Evolutionary conservation across 805 yeast species (phyloP), one percentile per base, ranked within the genome.

Genomic region (Kodamaea laetipori): DNA sequence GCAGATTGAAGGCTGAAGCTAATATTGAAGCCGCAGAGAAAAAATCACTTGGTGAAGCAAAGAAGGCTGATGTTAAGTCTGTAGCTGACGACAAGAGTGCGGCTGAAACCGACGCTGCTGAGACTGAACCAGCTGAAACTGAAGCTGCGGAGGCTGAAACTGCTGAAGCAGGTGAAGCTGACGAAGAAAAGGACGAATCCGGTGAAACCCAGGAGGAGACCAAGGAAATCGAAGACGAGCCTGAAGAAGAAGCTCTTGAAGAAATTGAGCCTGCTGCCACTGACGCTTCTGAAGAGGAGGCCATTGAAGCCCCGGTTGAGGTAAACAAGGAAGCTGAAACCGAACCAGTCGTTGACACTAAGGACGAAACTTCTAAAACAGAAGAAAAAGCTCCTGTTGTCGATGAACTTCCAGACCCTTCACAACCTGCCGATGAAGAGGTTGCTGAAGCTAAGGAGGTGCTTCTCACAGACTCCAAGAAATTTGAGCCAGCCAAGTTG

Each of bases 401-500:
- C 3, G 24, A 10, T 9, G 34, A 12, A 25, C 47, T 18, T 26
- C 44, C 37, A 7, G 55, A 38, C 4, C 52, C 30, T n/a, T 6
- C 51, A 15, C 48, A 43, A 12, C 21, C 45, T 2, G 49, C 32
- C 6, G 41, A 32, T 15, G 26, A 25, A 6, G 50, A 44, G n/a
- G 49, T 35, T 15, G 44, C 21, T 2, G 50, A 35, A 4, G 41
- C 37, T 15, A 43, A 27, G 11, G 50, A 44, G 18, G 44, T 37
- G 30, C 50, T 37, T 28, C 46, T 41, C 28, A 37, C 37, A 12
- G 49, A 36, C 21, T 39, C 39, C 8, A 44, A 49, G 28, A 64
- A 67, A 52, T 62, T 49, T 44, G 66, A 55, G 37, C 72, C 74
- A 3, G 59, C 65, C 31, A 58, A 57, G 31, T 53, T 58, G 17